Evolutionary conservation across 129 eudicot genomes (phyloP).

Genomic region (Pseudognaphalium luteoalbum): DNA sequence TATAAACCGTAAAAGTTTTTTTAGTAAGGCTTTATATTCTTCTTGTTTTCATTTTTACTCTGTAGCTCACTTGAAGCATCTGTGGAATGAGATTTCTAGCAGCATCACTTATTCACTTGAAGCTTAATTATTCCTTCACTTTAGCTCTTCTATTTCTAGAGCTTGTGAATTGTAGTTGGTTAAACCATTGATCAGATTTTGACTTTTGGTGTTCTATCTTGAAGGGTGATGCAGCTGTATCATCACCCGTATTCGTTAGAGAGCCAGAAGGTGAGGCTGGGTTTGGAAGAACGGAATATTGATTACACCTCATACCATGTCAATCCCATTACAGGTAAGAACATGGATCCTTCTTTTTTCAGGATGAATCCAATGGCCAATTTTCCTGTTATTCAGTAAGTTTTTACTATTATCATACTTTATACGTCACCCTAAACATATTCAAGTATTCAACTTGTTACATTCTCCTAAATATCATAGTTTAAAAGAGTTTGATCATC

Average conservation of each 20-base stretch:
- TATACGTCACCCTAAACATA: not conserved
- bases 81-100: constrained; percentile 3
- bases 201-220: constrained; percentile 17
- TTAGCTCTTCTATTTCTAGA: not conserved
- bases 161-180: not conserved
- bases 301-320: constrained; percentile 90
- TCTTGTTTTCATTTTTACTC: not conserved
- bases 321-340: constrained; percentile 87
- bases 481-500: not conserved
- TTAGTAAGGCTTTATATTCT: not conserved
- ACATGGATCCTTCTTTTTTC: constrained; percentile 70
- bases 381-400: constrained; percentile 88
- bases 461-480: not conserved
- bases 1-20: not conserved
- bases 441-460: not conserved
- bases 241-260: constrained; percentile 88
- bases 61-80: constrained; percentile 15
- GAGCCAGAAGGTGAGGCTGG: constrained; percentile 96
- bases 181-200: constrained; percentile 13
- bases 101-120: constrained; percentile 22
- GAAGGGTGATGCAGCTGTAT: constrained; percentile 73
- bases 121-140: constrained; percentile 8
- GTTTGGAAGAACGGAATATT: constrained; percentile 75
- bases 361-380: constrained; percentile 81
- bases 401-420: not conserved